phyloP scores from a whole-genome alignment of 768 basidiomycete genomes.

The Russula abietina region DNA sequence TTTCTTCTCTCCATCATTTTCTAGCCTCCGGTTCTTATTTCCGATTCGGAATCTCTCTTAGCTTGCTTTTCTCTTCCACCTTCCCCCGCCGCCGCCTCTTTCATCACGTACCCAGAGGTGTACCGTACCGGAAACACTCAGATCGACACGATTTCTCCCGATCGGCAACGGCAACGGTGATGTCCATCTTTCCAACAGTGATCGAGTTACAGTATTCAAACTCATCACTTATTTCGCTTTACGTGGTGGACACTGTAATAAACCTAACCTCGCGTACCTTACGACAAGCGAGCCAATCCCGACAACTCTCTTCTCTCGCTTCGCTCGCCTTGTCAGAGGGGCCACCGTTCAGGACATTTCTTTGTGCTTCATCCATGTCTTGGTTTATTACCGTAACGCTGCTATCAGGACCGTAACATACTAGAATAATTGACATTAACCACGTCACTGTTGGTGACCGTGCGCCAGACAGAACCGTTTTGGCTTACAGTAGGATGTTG shows the following conservation, averaged over 20 bases:
- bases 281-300: neutral
- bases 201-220: neutral
- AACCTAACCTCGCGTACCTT: slow-evolving; percentile 4
- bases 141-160: slow-evolving; percentile 18
- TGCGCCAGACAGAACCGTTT: neutral
- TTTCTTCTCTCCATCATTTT: neutral
- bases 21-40: neutral
- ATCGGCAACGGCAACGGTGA: slow-evolving; percentile 13
- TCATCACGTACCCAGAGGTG: neutral
- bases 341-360: neutral
- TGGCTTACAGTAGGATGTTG: neutral
- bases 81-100: neutral
- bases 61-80: neutral
- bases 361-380: neutral
- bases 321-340: neutral
- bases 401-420: neutral
- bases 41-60: neutral
- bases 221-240: neutral
- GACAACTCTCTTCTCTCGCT: neutral
- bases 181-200: neutral
- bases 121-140: neutral
- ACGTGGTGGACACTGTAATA: neutral
- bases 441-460: neutral
- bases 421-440: neutral
- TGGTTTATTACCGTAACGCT: neutral